These are phyloP conservation scores for Saccharomyces hybrid DNA, from an alignment of 1,139 yeast species.

Conservation along the genomic window DNA sequence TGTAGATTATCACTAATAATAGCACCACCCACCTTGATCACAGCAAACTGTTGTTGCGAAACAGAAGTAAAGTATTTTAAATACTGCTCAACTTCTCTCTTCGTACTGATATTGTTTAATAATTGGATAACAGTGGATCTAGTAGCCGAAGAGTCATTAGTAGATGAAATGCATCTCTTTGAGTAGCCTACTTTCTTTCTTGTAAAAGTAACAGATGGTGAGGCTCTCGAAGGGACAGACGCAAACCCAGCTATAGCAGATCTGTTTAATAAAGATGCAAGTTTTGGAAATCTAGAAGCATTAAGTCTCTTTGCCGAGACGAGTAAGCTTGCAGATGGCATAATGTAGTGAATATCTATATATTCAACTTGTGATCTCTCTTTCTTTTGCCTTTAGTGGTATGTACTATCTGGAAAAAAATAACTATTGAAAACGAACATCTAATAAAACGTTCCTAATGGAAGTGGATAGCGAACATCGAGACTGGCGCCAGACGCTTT, in stretches of 20 bases:
- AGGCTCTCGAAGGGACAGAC: background rate
- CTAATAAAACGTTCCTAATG: constrained; percentile 8
- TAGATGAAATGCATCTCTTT: constrained; percentile 19
- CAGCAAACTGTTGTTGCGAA: constrained; percentile 93
- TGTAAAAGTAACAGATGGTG: constrained; percentile 5
- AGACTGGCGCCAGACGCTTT: background rate
- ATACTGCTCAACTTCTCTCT: constrained; percentile 95
- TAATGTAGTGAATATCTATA: constrained; percentile 1
- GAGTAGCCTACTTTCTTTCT: constrained; percentile 23
- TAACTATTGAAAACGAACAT: background rate
- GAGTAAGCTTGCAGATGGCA: constrained; percentile 24
- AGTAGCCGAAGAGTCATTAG: constrained; percentile 37
- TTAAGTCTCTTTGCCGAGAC: constrained; percentile 21
- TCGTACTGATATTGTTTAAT: constrained; percentile 90
- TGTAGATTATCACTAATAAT: constrained; percentile 90
- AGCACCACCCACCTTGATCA: constrained; percentile 98
- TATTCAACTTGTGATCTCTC: background rate
- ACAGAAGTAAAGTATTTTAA: constrained; percentile 94
- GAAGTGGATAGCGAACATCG: constrained; percentile 13
- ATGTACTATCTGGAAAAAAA: background rate
- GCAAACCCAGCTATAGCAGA: constrained; percentile 1
- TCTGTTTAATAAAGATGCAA: constrained; percentile 14
- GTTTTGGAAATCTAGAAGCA: constrained; percentile 13
- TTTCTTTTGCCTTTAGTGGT: background rate
- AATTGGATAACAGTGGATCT: constrained; percentile 92